Evolutionary conservation across 176 grass and related monocot genomes (phyloP), one percentile per base, ranked within the genome.

Genomic region (Rhynchospora pubera): DNA sequence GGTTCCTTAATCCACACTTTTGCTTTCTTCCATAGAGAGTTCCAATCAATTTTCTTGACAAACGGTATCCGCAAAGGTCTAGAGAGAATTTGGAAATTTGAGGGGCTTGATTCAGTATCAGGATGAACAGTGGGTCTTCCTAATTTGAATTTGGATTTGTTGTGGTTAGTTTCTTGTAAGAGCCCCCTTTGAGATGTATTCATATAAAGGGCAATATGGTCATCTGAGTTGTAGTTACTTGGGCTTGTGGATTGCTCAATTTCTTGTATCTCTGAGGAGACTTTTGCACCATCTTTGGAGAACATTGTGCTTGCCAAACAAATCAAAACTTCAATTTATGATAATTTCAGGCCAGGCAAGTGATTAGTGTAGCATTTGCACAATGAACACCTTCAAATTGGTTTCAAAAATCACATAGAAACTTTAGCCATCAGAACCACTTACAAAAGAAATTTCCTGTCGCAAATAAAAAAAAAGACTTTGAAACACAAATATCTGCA

Each of bases 1-100:
- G 93, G 93, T 57, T 84, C 81, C 83, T 24, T 79, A 12, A 97
- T 89, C 93, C 93, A 97, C 15, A 56, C 80, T 89, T 91, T 97
- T 74, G 76, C 84, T 56, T 68, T 85, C 45, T 23, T 77, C 87
- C 88, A 87, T 14, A 97, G 12, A 0, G 90, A 64, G 2, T 5
- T 79, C 90, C 88, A 96, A 23, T 93, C 81, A 1, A 96, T 91
- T 91, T 92, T 91, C 68, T 65, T 89, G 75, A 79, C 78, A 28
- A 92, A 91, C 0, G 87, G 80, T 16, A 91, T 78, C 5, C 1
- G 65, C 58, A 84, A 89, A 16, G 65, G 69, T 19, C 77, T 45
- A 5, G 78, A 55, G 0, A 81, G 23, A 14, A 65, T 32, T 62
- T 65, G 88, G 58, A 23, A 56, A 4, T 42, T n/a, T 43, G 65